Base-by-base conservation (phyloP, 768 basidiomycete genomes). In the Auriscalpium microsporum region DNA sequence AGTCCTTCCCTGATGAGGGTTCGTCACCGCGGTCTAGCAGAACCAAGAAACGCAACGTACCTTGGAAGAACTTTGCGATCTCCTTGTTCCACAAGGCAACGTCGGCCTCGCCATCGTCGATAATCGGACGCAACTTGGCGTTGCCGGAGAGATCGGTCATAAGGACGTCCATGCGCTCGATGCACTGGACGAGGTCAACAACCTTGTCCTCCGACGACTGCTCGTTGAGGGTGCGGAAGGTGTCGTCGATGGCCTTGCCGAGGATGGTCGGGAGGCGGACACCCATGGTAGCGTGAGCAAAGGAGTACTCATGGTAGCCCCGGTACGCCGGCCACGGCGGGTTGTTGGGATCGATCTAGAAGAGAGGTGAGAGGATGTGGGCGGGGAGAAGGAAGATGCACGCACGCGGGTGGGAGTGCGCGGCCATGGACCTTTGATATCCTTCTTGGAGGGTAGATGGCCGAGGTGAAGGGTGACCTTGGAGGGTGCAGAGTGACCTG, bases 51-150 rank as follows among this genome's bases (percentile, higher is more conserved):
- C 49, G 16, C 38, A 54, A 69, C 69, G 65, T 63, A 82, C 90
- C 90, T 72, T 92, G 85, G 73, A 96, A 96, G 69, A 81, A 96
- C 67, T 90, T 92, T 45, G 91, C 91, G 48, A 95, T 94, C 68
- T 93, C 91, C 68, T 96, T 95, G 73, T 97, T 97, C 94, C 94
- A 97, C 8, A 96, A 77, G 7, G 92, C 86, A 34, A 97, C 87
- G 59, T 96, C 94, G 9, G 83, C 93, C 66, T 94, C 94, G 52
- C 79, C 83, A 64, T 96, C 94, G 68, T 96, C 94, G 36, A 90
- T 71, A 64, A 96, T 90, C 34, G 90, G 90, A 11, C 94, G 75
- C 10, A 95, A 76, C 67, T 90, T 90, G 10, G 83, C 81, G 64
- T 93, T 92, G 0, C 79, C 82, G 64, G 87, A 89, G 56, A 95